A percentile compares a stretch with the other conserved stretches of the same genome.
These are phyloP conservation scores for Sporodiniella umbellata DNA, from an alignment of 371 early-diverging fungal genomes.

Conservation along the genomic window DNA sequence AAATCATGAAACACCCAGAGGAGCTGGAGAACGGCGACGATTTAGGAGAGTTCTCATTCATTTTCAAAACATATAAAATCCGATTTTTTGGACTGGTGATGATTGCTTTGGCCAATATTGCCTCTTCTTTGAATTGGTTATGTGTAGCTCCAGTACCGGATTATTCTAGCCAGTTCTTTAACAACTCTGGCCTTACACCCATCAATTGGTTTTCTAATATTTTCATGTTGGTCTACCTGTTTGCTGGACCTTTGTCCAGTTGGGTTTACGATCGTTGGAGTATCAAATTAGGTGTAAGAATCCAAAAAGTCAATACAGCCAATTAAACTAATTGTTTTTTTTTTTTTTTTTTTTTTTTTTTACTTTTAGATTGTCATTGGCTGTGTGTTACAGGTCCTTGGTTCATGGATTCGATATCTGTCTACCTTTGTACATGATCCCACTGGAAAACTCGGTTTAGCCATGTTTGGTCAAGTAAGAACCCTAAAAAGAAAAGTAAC, in stretches of 20 bases:
- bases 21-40: constrained; percentile 14
- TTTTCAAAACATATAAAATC: constrained; percentile 34
- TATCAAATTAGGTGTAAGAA: constrained; percentile 44
- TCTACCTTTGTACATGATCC: constrained; percentile 27
- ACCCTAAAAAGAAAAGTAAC: background rate
- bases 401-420: constrained; percentile 43
- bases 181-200: constrained; percentile 19
- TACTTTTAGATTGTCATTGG: constrained; percentile 33
- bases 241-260: constrained; percentile 51
- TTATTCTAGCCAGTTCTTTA: constrained; percentile 25
- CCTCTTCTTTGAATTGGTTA: constrained; percentile 41
- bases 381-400: constrained; percentile 31
- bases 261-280: constrained; percentile 49
- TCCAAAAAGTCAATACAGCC: background rate
- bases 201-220: constrained; percentile 51
- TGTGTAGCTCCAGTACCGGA: constrained; percentile 41
- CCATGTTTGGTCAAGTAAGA: constrained; percentile 40
- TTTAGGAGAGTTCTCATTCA: constrained; percentile 11
- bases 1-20: constrained; percentile 4
- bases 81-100: constrained; percentile 41
- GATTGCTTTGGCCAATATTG: constrained; percentile 43
- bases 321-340: no score
- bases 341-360: background rate
- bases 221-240: constrained; percentile 51
- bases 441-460: constrained; percentile 29